Evolutionary conservation across 129 eudicot genomes (phyloP), one percentile per base, ranked within the genome.

Genomic region (Centaurea solstitialis): DNA sequence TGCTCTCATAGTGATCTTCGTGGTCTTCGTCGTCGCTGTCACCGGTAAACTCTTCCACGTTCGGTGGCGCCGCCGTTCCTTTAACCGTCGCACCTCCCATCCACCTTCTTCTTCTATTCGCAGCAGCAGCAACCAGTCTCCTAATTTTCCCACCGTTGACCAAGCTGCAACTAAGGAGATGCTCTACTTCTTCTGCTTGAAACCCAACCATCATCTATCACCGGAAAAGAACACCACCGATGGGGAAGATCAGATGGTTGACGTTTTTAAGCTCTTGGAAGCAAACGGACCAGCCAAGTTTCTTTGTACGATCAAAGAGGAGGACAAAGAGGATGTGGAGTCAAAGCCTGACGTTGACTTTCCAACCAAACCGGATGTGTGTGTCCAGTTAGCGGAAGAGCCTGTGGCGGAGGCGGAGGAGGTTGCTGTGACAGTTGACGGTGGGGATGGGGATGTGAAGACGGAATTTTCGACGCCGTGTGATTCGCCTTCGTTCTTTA

Each of bases 391-490:
- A 15, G 81, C 75, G 17, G 53, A 11, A 22, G 57, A 71, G 38
- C 2, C 82, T 43, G 30, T 75, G 59, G 21, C 20, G 24, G 68
- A 0, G 61, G 81, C 43, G 37, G 45, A 21, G 75, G 84, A 24
- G 84, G 74, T 50, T 57, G 67, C 18, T 6, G 79, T 66, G 75
- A 43, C 66, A 13, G 79, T 22, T 62, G 86, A 68, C 4, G 85
- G 33, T 15, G 88, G 17, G 9, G 85, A 70, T 39, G 91, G 50
- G 1, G 47, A 4, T 37, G 87, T 73, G 24, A 72, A 73, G 83
- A 86, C 89, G 43, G 89, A 86, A 73, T 87, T 85, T 38, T 87
- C 93, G 11, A 88, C 98, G 62, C 98, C 96, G 17, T 90, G 93
- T 80, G 89, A 78, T 5, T 93, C 98, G 7, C 96, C 93, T 17